Conservation (phyloP, 2,329 filamentous ascomycete species). For the Aspergillus glaucus region DNA sequence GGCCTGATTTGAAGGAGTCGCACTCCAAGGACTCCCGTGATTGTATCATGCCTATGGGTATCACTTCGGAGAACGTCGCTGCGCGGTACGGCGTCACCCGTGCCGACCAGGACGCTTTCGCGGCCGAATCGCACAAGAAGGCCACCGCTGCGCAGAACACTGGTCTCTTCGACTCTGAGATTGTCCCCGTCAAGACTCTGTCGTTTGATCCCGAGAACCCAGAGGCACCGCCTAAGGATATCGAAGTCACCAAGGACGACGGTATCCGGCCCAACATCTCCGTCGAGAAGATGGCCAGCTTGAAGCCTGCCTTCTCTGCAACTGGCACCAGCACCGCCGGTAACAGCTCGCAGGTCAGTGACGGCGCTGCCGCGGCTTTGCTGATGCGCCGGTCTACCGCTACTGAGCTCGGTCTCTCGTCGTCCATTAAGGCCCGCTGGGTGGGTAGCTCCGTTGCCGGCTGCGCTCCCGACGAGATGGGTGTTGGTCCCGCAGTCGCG, state of each 20-base stretch:
- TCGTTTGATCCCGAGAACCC: constrained; percentile 79
- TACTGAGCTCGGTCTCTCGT: constrained; percentile 84
- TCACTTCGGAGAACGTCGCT: constrained; percentile 94
- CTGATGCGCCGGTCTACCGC: constrained; percentile 93
- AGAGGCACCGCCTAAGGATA: constrained; percentile 69
- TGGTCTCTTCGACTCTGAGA: constrained; percentile 90
- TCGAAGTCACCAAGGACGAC: constrained; percentile 80
- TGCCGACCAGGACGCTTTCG: constrained; percentile 74
- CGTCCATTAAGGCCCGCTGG: constrained; percentile 88
- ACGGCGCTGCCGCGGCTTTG: constrained; percentile 82
- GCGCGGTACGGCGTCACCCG: constrained; percentile 80
- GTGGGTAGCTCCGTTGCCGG: constrained; percentile 88
- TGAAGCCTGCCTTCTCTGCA: constrained; percentile 82
- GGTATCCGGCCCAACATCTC: constrained; percentile 89
- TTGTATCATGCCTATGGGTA: constrained; percentile 94
- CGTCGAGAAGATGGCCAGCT: constrained; percentile 71
- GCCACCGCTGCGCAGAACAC: constrained; percentile 87
- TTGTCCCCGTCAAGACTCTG: constrained; percentile 75
- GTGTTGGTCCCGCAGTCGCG: constrained; percentile 59
- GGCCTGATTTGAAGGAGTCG: constrained; percentile 74
- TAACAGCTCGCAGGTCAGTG: constrained; percentile 93
- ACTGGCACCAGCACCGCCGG: constrained; percentile 83
- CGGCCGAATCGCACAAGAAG: constrained; percentile 77
- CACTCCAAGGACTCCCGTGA: constrained; percentile 71
- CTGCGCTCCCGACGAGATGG: constrained; percentile 91